Conservation (phyloP, 2,329 filamentous ascomycete species). For the Aspergillus ochraceus region DNA sequence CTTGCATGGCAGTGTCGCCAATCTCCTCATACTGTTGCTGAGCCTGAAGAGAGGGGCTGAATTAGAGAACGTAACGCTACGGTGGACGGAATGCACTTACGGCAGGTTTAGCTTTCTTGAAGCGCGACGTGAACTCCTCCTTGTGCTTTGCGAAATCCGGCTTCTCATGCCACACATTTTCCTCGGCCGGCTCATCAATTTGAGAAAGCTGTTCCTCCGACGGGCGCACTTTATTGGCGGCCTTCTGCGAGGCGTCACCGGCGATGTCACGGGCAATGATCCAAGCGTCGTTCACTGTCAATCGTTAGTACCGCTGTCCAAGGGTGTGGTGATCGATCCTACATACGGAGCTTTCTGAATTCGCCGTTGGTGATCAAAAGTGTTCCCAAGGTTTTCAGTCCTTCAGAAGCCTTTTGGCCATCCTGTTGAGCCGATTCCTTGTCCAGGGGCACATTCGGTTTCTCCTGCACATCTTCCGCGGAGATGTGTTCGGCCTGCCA, state of each 20-base stretch:
- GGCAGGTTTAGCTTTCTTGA: conserved; percentile 58
- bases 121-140: conserved; percentile 62
- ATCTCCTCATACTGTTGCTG: conserved; percentile 57
- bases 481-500: conserved; percentile 84
- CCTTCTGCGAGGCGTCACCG: conserved; percentile 81
- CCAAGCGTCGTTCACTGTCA: conserved; percentile 71
- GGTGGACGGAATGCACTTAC: conserved; percentile 37
- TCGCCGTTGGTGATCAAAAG: conserved; percentile 94
- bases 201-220: conserved; percentile 72
- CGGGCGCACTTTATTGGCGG: conserved; percentile 73
- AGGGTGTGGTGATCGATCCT: conserved; percentile 8
- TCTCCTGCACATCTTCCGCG: conserved; percentile 55
- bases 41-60: conserved; percentile 23
- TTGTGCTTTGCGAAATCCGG: conserved; percentile 70
- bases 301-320: conserved; percentile 17
- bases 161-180: conserved; percentile 91
- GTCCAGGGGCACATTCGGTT: conserved; percentile 67
- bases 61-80: neutral
- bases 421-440: conserved; percentile 80
- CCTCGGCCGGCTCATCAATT: conserved; percentile 80
- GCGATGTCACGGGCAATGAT: conserved; percentile 86
- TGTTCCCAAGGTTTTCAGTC: conserved; percentile 82
- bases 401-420: conserved; percentile 78
- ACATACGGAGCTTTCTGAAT: conserved; percentile 83
- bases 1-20: conserved; percentile 53